phyloP scores from a whole-genome alignment of 176 grass and related monocot species.

The Rhynchospora tenuis region DNA sequence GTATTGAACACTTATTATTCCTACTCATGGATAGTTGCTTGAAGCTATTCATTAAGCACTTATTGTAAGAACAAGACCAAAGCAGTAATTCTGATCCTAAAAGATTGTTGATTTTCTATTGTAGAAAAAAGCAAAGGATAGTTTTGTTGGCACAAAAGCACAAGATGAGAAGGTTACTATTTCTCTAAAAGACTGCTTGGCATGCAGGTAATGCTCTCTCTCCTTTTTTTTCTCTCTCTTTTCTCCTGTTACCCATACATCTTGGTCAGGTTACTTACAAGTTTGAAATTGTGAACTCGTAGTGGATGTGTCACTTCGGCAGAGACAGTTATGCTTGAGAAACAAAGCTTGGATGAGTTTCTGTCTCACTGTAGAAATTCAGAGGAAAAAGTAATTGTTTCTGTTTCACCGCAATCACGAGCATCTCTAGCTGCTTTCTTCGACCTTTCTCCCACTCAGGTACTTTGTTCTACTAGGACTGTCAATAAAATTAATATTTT shows the following conservation, averaged over 20 bases:
- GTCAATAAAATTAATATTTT: not conserved
- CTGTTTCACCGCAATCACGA: slow-evolving; percentile 91
- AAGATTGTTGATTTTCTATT: slow-evolving; percentile 5
- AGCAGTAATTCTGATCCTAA: not conserved
- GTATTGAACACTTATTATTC: no score
- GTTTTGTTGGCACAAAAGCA: slow-evolving; percentile 41
- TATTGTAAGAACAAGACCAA: no score
- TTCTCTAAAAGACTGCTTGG: slow-evolving; percentile 94
- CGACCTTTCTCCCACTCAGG: slow-evolving; percentile 70
- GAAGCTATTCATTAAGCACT: no score
- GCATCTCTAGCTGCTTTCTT: slow-evolving; percentile 91
- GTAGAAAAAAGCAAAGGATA: slow-evolving; percentile 56
- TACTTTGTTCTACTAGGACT: slow-evolving; percentile 10
- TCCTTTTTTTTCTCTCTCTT: no score
- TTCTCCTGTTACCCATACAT: not conserved
- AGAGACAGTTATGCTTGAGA: slow-evolving; percentile 98
- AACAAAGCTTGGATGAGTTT: slow-evolving; percentile 89
- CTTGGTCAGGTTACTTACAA: slow-evolving; percentile 17
- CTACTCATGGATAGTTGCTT: no score
- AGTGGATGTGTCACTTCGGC: slow-evolving; percentile 97
- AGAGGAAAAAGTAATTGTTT: slow-evolving; percentile 62
- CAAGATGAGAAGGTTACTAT: slow-evolving; percentile 80
- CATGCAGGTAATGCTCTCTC: slow-evolving; percentile 68
- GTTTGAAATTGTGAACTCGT: slow-evolving; percentile 28
- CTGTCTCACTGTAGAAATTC: slow-evolving; percentile 54